These are phyloP conservation scores for Dothideomycetidae sp. DNA, from an alignment of 2,329 filamentous ascomycete genomes.

Conservation along the genomic window DNA sequence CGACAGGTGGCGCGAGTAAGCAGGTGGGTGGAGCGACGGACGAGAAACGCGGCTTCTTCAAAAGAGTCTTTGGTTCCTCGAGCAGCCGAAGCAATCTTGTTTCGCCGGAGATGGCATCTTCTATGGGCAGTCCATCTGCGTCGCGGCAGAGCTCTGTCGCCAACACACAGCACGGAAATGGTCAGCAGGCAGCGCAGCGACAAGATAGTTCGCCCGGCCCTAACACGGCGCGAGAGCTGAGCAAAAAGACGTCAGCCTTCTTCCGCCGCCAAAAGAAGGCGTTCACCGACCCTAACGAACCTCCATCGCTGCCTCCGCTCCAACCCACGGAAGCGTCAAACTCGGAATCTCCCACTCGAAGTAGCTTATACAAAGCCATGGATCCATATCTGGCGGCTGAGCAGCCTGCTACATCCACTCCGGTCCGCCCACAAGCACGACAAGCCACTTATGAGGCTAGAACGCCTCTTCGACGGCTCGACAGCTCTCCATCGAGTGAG, in stretches of 20 bases:
- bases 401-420: constrained; percentile 16
- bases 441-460: not conserved
- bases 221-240: constrained; percentile 33
- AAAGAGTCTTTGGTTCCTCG: constrained; percentile 73
- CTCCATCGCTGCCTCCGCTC: constrained; percentile 41
- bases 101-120: constrained; percentile 1
- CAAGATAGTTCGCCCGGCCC: constrained; percentile 8
- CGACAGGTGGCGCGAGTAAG: constrained; percentile 24
- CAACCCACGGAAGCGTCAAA: constrained; percentile 34
- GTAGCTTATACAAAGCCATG: constrained; percentile 76
- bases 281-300: constrained; percentile 49
- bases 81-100: constrained; percentile 9
- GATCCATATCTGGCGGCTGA: constrained; percentile 53
- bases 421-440: constrained; percentile 11
- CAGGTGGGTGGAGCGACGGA: constrained; percentile 9
- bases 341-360: constrained; percentile 41
- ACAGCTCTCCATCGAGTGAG: constrained; percentile 10
- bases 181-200: constrained; percentile 1
- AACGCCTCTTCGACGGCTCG: constrained; percentile 12
- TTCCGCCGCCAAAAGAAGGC: constrained; percentile 92
- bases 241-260: constrained; percentile 89
- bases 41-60: constrained; percentile 77
- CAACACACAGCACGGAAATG: not conserved
- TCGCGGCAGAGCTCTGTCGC: constrained; percentile 8
- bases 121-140: constrained; percentile 6